A percentile compares a stretch with the other conserved stretches of the same genome.
phyloP scores from a whole-genome alignment of 2,329 filamentous ascomycete genomes.

The Microsporum ferrugineum region DNA sequence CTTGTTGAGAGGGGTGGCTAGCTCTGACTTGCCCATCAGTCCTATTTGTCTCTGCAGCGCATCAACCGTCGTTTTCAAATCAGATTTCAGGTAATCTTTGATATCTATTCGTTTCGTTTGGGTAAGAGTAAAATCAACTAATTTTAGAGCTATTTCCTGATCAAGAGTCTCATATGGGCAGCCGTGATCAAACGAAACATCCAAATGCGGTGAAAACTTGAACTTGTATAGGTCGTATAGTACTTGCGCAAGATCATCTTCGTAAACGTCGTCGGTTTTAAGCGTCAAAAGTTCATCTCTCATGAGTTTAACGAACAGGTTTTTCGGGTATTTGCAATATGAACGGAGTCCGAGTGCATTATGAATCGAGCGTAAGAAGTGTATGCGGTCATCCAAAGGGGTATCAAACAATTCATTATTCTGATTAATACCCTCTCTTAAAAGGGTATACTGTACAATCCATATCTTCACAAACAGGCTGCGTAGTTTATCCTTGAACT shows the following conservation, averaged over 20 bases:
- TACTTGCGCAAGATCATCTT: constrained; percentile 75
- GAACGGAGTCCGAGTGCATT: constrained; percentile 72
- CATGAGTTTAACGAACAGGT: constrained; percentile 79
- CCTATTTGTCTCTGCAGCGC: constrained; percentile 84
- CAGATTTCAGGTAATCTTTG: constrained; percentile 83
- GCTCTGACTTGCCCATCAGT: constrained; percentile 58
- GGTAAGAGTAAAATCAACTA: constrained; percentile 72
- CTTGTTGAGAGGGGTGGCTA: constrained; percentile 76
- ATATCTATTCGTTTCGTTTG: constrained; percentile 75
- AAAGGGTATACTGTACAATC: constrained; percentile 71
- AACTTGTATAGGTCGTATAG: constrained; percentile 73
- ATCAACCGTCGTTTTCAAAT: constrained; percentile 81
- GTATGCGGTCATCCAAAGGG: constrained; percentile 61
- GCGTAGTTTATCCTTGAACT: constrained; percentile 57
- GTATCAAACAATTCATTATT: constrained; percentile 52
- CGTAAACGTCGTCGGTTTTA: constrained; percentile 66
- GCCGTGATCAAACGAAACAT: constrained; percentile 63
- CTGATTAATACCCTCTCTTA: constrained; percentile 64
- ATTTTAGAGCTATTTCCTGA: constrained; percentile 63
- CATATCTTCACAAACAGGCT: constrained; percentile 82
- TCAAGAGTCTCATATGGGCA: constrained; percentile 69
- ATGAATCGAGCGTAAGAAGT: constrained; percentile 71
- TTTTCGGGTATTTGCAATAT: constrained; percentile 74
- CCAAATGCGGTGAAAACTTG: constrained; percentile 58
- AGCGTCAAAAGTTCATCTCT: constrained; percentile 72